Conservation (phyloP, 2,329 filamentous ascomycete genomes). For the Aspergillus piperis region DNA sequence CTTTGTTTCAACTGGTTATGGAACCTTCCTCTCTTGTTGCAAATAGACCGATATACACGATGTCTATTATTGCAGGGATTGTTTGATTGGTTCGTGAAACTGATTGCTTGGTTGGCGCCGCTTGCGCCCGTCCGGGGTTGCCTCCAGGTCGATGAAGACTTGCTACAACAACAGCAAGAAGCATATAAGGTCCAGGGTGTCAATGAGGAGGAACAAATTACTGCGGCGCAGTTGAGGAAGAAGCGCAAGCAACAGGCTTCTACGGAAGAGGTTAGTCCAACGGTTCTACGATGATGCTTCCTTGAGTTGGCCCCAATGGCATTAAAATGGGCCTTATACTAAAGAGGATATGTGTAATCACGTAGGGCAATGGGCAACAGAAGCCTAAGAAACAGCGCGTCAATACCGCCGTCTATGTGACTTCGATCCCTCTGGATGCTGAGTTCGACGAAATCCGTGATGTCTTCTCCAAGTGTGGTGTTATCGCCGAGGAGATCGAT, state of each 20-base stretch:
- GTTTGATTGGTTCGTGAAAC: constrained; percentile 31
- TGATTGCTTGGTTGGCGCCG: constrained; percentile 34
- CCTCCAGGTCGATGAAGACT: constrained; percentile 60
- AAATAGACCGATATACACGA: constrained; percentile 12
- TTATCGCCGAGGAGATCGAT: constrained; percentile 93
- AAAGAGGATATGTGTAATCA: background rate
- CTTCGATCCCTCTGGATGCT: constrained; percentile 77
- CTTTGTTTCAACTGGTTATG: constrained; percentile 7
- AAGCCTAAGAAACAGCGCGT: constrained; percentile 53
- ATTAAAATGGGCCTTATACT: background rate
- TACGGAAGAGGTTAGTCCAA: constrained; percentile 52
- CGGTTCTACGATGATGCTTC: background rate
- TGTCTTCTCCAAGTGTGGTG: constrained; percentile 83
- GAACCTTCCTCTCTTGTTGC: constrained; percentile 15
- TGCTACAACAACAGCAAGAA: constrained; percentile 62
- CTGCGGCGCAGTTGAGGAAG: constrained; percentile 52
- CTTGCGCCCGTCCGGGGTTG: constrained; percentile 29
- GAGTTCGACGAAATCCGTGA: constrained; percentile 78
- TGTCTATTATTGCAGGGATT: constrained; percentile 21
- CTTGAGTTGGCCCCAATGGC: background rate
- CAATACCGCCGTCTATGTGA: constrained; percentile 92
- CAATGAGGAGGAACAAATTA: constrained; percentile 54
- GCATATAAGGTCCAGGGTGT: constrained; percentile 63
- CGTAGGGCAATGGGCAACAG: constrained; percentile 30
- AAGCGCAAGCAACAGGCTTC: constrained; percentile 55